phyloP scores from a whole-genome alignment of 495 filamentous ascomycete genomes.

The Cercophora sp. region DNA sequence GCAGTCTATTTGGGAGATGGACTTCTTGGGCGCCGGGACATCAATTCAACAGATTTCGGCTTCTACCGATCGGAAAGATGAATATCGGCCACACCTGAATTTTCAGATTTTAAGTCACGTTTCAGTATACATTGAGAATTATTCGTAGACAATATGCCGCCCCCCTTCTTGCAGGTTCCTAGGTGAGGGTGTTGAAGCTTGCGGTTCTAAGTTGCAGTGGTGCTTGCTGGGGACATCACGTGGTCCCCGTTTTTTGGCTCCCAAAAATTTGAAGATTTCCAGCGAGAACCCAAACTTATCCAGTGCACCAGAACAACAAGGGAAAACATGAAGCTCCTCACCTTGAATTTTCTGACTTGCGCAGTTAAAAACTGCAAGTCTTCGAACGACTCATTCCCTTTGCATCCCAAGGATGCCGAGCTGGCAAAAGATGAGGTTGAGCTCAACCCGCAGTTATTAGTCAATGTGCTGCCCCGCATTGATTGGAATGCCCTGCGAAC shows the following conservation, averaged over 20 bases:
- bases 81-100: too few species aligned
- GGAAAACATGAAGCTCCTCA: constrained; percentile 84
- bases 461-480: constrained; percentile 78
- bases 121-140: too few species aligned
- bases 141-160: too few species aligned
- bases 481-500: constrained; percentile 78
- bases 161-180: too few species aligned
- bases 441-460: constrained; percentile 70
- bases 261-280: constrained; percentile 12
- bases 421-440: constrained; percentile 77
- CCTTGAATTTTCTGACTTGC: constrained; percentile 95
- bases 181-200: too few species aligned
- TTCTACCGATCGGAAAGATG: too few species aligned
- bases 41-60: too few species aligned
- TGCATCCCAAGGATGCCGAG: constrained; percentile 88
- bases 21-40: too few species aligned
- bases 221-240: constrained; percentile 12
- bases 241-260: constrained; percentile 19
- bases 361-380: constrained; percentile 91
- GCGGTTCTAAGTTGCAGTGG: too few species aligned
- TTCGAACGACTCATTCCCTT: constrained; percentile 69
- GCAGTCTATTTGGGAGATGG: too few species aligned
- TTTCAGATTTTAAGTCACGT: too few species aligned
- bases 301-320: too few species aligned
- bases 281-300: neutral